Conservation (phyloP, 331 rosid genomes). For the Ulmus americana region DNA sequence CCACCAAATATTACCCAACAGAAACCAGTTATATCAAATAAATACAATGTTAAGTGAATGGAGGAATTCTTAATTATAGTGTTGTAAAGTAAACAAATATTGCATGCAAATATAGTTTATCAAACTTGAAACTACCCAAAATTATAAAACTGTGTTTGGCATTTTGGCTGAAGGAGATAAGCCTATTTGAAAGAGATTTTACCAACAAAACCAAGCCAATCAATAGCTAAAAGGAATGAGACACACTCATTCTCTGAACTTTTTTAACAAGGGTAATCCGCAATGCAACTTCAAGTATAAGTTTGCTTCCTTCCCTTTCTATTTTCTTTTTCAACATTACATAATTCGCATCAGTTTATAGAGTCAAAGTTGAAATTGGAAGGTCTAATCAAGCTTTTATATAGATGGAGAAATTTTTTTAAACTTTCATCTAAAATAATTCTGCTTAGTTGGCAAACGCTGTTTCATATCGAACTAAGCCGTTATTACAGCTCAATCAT, state of each 20-base stretch:
- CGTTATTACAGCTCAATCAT: background rate
- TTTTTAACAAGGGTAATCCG: background rate
- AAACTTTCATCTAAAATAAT: background rate
- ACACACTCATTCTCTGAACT: background rate
- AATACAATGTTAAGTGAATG: background rate
- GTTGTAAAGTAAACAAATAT: background rate
- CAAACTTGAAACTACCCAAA: background rate
- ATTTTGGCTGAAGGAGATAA: too few relatives aligned
- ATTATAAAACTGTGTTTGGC: background rate
- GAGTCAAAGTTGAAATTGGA: background rate
- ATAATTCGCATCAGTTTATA: background rate
- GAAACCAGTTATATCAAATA: slow-evolving; percentile 4
- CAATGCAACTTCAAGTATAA: background rate
- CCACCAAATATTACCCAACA: background rate
- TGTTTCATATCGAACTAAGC: background rate
- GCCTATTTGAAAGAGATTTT: background rate
- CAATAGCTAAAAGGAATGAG: background rate
- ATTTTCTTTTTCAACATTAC: background rate
- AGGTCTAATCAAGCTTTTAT: background rate
- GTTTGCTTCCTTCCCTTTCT: background rate
- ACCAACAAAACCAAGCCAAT: background rate
- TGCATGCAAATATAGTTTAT: background rate
- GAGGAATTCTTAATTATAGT: background rate
- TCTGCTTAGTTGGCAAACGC: background rate
- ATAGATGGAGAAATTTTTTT: background rate